Base-by-base conservation (phyloP, 306 rosid species). In the Lathyrus sativus region DNA sequence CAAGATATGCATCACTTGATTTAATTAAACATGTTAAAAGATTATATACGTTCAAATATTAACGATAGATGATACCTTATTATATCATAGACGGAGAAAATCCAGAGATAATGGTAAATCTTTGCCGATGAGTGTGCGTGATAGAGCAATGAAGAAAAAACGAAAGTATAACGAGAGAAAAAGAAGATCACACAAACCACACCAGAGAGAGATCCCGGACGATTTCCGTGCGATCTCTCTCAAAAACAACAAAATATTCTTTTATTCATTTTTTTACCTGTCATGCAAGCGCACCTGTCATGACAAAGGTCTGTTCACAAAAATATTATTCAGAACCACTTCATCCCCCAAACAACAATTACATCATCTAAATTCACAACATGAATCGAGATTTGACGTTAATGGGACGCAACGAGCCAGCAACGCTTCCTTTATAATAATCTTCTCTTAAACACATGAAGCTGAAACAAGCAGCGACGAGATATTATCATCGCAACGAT, bases 281-380 rank as follows among this genome's bases (percentile, higher is more conserved):
- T 22, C 53, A 46, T 46, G 22, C 53, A 46, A 46, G n/a, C n/a
- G n/a, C n/a, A n/a, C n/a, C 22, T 46, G 53, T 46, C 53, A 46
- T 46, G 53, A 19, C 53, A 46, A 46, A 46, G 53, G 53, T 46
- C 22, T 10, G 53, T 46, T 14, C 53, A 46, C 53, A 46, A 31
- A 4, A 1, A 31, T 4, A 31, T 31, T 5, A 31, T 31, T 31
- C 35, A 31, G 35, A 5, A 31, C 35, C 0, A 31, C 35, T 31
- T 31, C 35, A 31, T 31, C 6, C 35, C 31, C 35, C n/a, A n/a
- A n/a, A n/a, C n/a, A n/a, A n/a, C n/a, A n/a, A n/a, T n/a, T n/a
- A n/a, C n/a, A n/a, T n/a, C n/a, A n/a, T n/a, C n/a, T n/a, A n/a
- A n/a, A n/a, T n/a, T n/a, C n/a, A n/a, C n/a, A n/a, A n/a, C n/a